Percentiles rank a stretch among this genome's conserved stretches.
phyloP scores from a whole-genome alignment of 2,329 filamentous ascomycete species.

The Metarhizium robertsii region DNA sequence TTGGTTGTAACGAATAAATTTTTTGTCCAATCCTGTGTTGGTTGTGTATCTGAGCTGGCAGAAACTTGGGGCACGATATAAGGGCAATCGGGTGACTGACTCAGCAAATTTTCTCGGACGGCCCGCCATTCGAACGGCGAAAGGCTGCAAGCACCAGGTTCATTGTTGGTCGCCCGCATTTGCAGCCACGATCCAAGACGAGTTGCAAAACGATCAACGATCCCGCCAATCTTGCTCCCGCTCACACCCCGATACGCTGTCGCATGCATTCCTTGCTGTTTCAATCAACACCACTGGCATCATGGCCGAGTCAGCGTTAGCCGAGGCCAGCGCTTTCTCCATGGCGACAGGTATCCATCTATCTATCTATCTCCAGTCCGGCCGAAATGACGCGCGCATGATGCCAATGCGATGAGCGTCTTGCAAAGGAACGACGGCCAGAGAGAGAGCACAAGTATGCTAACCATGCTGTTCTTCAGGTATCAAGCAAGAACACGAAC shows the following conservation, averaged over 20 bases:
- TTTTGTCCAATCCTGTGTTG: background rate
- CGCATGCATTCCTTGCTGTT: constrained; percentile 14
- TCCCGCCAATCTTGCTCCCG: constrained; percentile 8
- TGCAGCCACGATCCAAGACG: constrained; percentile 5
- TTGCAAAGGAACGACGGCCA: background rate
- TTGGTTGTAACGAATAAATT: background rate
- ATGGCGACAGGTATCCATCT: constrained; percentile 23
- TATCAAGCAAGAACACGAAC: constrained; percentile 30
- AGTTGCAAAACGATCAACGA: constrained; percentile 2
- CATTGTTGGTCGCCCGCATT: constrained; percentile 6
- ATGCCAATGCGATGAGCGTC: background rate
- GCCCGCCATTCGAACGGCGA: constrained; percentile 17
- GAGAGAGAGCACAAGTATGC: background rate
- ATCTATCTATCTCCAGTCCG: background rate
- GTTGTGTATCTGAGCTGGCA: constrained; percentile 30
- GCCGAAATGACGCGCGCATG: background rate
- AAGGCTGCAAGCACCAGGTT: background rate
- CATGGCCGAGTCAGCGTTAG: constrained; percentile 32
- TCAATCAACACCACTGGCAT: constrained; percentile 21
- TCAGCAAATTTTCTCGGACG: constrained; percentile 34
- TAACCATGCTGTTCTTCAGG: constrained; percentile 11
- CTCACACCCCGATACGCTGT: constrained; percentile 8
- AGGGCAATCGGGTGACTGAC: constrained; percentile 28
- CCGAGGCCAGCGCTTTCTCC: constrained; percentile 23
- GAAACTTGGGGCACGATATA: constrained; percentile 30